A percentile compares a stretch with the other conserved stretches of the same genome.
These are phyloP conservation scores for Candida orba DNA, from an alignment of 805 yeast species.

Conservation along the genomic window DNA sequence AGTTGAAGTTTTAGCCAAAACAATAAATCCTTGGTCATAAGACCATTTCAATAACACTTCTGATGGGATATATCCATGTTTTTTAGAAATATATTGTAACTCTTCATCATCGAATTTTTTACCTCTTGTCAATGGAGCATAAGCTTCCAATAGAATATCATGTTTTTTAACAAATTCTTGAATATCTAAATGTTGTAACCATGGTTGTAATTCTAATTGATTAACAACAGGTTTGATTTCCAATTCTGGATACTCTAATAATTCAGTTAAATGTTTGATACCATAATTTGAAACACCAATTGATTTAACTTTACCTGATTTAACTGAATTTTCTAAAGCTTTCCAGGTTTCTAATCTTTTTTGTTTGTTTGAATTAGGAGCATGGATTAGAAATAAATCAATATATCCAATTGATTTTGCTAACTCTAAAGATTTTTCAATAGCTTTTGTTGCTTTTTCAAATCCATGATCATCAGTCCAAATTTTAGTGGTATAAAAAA, in stretches of 20 bases:
- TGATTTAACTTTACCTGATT: slow-evolving; percentile 48
- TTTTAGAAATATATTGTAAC: slow-evolving; percentile 39
- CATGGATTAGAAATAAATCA: slow-evolving; percentile 62
- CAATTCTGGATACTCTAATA: slow-evolving; percentile 49
- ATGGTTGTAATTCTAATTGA: slow-evolving; percentile 80
- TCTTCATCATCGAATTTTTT: slow-evolving; percentile 47
- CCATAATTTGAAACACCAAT: slow-evolving; percentile 81
- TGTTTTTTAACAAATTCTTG: slow-evolving; percentile 51
- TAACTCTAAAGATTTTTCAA: slow-evolving; percentile 43
- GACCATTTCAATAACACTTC: slow-evolving; percentile 19
- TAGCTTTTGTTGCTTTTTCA: slow-evolving; percentile 46
- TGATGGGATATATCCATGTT: slow-evolving; percentile 23
- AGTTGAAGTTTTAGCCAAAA: slow-evolving; percentile 18
- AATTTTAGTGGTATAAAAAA: slow-evolving; percentile 68
- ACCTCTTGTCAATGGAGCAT: slow-evolving; percentile 72
- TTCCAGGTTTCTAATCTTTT: slow-evolving; percentile 56
- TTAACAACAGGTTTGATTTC: slow-evolving; percentile 59
- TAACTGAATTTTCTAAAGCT: slow-evolving; percentile 70
- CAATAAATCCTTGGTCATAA: slow-evolving; percentile 18
- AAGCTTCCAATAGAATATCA: slow-evolving; percentile 63
- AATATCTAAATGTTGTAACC: slow-evolving; percentile 64
- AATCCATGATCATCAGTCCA: slow-evolving; percentile 50
- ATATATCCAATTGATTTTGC: slow-evolving; percentile 56
- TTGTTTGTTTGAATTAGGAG: slow-evolving; percentile 44
- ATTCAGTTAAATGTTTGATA: slow-evolving; percentile 47